Evolutionary conservation across 2,329 filamentous ascomycete species (phyloP), one percentile per base, ranked within the genome.

Genomic region (Xylariaceae sp.): DNA sequence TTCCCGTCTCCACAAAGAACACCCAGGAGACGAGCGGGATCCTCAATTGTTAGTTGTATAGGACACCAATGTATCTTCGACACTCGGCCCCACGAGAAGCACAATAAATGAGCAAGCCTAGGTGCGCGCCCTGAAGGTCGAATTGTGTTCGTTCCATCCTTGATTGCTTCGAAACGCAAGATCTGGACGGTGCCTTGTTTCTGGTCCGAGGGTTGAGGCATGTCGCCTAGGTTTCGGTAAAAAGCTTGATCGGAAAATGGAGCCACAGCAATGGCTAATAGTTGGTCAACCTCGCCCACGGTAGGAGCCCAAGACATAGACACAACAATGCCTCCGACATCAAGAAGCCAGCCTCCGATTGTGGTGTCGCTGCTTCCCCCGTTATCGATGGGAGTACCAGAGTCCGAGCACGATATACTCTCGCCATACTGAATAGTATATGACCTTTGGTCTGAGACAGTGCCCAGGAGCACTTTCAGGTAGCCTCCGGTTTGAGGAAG

Each of bases 11-110:
- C 70, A 39, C 74, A 79, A 3, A 84, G 67, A 0, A 81, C 64
- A 2, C 76, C 80, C 22, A 83, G 57, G 59, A 80, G 42, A 42
- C 75, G 67, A 54, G 73, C 52, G 1, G 59, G 48, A 18, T 65
- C 62, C 1, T 66, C 61, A 4, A 57, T 55, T 2, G 63, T 59
- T 17, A 72, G 61, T 3, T 69, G 64, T 0, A 77, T 66, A 0
- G 80, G 79, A 50, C 78, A 82, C 79, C 81, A 84, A 54, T 73
- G 73, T 31, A 83, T 66, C 31, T 76, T 73, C 51, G 70, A 73
- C 1, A 73, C 74, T 39, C 79, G 72, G 2, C 81, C 80, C 68
- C 73, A 77, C 38, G 77, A 71, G 14, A 80, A 73, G 54, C 77
- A 80, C 19, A 79, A 57, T 2, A 74, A 75, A 42, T 70, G 70